Evolutionary conservation across 2,329 filamentous ascomycete species (phyloP).

Genomic region (Cercospora canescens): DNA sequence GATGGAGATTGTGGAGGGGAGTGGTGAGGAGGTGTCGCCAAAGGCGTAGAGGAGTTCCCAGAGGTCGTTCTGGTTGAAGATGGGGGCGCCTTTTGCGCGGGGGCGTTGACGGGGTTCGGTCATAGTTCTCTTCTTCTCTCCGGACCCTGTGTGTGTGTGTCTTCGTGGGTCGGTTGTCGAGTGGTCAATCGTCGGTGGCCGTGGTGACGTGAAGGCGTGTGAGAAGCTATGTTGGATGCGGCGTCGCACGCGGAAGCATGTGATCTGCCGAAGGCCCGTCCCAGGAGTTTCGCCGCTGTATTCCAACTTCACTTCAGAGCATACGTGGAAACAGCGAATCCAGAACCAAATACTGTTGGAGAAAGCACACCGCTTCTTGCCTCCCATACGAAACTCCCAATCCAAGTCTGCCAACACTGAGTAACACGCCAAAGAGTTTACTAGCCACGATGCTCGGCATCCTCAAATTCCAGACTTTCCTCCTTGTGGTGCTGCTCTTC

Average conservation of each 20-base stretch:
- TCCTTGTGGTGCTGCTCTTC: conserved; percentile 89
- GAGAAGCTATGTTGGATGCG: background rate
- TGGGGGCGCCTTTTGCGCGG: conserved; percentile 46
- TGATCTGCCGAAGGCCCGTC: conserved; percentile 5
- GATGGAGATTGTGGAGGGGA: conserved; percentile 79
- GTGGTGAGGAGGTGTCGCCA: conserved; percentile 72
- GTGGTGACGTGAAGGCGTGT: background rate
- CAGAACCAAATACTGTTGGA: background rate
- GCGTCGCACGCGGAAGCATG: conserved; percentile 1
- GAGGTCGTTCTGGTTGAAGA: conserved; percentile 40
- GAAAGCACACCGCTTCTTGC: background rate
- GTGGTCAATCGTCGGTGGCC: background rate
- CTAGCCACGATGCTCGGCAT: conserved; percentile 71
- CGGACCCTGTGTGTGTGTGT: background rate
- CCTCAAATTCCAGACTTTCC: conserved; percentile 97
- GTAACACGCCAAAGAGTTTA: background rate
- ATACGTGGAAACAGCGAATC: conserved; percentile 9
- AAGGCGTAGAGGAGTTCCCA: conserved; percentile 72
- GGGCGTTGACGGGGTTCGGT: conserved; percentile 51
- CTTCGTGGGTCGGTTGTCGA: background rate
- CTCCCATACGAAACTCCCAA: background rate
- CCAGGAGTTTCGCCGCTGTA: conserved; percentile 2
- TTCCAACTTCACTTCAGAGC: conserved; percentile 5
- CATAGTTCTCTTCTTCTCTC: conserved; percentile 35
- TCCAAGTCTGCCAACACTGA: background rate